Evolutionary conservation across 176 grass and related monocot genomes (phyloP).

Genomic region (Tuctoria greenei): DNA sequence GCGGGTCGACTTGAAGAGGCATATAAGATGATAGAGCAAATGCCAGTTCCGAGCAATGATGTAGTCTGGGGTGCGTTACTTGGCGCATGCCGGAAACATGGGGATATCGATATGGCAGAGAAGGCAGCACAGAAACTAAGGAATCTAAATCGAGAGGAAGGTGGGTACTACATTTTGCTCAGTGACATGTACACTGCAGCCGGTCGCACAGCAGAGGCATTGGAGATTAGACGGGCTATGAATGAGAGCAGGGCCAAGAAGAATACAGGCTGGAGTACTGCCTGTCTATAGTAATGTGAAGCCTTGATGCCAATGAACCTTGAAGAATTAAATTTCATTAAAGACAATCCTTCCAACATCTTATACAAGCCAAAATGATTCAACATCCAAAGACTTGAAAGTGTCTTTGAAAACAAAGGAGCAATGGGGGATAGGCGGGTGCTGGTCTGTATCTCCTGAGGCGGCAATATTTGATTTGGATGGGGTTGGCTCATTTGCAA

Average conservation of each 20-base stretch:
- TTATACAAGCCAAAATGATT: no score
- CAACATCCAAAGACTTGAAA: background rate
- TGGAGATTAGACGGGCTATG: conserved; percentile 44
- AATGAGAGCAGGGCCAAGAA: conserved; percentile 36
- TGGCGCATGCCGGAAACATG: conserved; percentile 53
- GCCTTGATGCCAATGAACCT: background rate
- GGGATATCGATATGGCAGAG: conserved; percentile 54
- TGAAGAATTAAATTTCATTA: background rate
- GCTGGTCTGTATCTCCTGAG: background rate
- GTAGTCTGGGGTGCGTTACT: conserved; percentile 56
- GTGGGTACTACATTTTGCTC: conserved; percentile 61
- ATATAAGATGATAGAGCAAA: conserved; percentile 43
- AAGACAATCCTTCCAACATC: background rate
- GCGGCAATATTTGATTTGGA: background rate
- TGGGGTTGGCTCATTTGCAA: conserved; percentile 16
- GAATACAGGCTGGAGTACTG: conserved; percentile 43
- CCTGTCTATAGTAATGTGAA: background rate
- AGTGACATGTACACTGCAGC: conserved; percentile 45
- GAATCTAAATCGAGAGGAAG: conserved; percentile 44
- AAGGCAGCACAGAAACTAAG: conserved; percentile 45
- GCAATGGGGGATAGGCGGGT: conserved; percentile 8
- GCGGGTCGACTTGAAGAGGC: conserved; percentile 55
- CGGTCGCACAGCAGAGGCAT: conserved; percentile 44
- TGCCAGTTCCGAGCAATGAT: conserved; percentile 47
- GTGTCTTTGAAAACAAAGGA: background rate